Percentiles rank a stretch among this genome's conserved stretches.
These are phyloP conservation scores for Cryptosporidium felis DNA, from an alignment of 169 alveolate species.

Conservation along the genomic window DNA sequence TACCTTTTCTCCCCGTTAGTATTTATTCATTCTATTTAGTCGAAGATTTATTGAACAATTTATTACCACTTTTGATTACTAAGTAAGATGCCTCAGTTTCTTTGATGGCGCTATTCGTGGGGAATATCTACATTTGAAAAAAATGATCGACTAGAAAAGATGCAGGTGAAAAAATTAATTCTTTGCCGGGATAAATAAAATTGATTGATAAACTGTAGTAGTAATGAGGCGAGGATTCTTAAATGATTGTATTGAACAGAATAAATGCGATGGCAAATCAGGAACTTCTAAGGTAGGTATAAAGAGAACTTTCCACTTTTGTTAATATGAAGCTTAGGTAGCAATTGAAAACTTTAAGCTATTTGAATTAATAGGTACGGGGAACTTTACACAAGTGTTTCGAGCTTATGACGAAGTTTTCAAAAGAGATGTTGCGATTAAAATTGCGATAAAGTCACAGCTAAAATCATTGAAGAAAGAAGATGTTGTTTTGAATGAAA, in stretches of 20 bases:
- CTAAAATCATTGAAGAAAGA: constrained; percentile 36
- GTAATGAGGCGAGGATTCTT: constrained; percentile 53
- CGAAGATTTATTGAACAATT: too few species aligned
- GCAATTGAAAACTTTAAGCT: constrained; percentile 3
- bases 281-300: constrained; percentile 14
- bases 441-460: constrained; percentile 19
- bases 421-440: constrained; percentile 34
- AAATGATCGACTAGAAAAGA: too few species aligned
- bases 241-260: background rate
- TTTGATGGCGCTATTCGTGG: too few species aligned
- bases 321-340: background rate
- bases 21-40: too few species aligned
- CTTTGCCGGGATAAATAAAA: too few species aligned
- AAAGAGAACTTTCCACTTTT: background rate
- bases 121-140: too few species aligned
- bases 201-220: background rate
- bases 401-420: constrained; percentile 11
- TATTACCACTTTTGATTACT: too few species aligned
- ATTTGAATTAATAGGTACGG: constrained; percentile 46
- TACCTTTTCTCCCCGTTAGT: too few species aligned
- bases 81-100: too few species aligned
- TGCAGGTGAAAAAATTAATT: too few species aligned
- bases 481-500: constrained; percentile 62
- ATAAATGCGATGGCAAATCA: background rate
- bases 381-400: constrained; percentile 55